A percentile compares a stretch with the other conserved stretches of the same genome.
These are phyloP conservation scores for Mortierella sp. DNA, from an alignment of 371 early-diverging fungal species.

Conservation along the genomic window DNA sequence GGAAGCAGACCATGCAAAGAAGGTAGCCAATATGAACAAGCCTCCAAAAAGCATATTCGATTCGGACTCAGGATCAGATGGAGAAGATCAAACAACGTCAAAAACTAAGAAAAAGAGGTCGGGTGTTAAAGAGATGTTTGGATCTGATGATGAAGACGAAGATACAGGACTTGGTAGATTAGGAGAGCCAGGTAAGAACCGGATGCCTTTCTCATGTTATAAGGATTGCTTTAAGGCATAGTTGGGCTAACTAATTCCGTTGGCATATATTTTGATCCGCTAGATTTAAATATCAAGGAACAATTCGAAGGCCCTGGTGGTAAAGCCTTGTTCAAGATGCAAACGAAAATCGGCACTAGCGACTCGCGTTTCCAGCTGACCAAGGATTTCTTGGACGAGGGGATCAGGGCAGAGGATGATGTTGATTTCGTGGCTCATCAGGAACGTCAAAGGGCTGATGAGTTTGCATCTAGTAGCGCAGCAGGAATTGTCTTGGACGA, in stretches of 20 bases:
- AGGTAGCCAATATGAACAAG: constrained; percentile 40
- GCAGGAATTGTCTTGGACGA: constrained; percentile 60
- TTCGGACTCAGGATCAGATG: constrained; percentile 58
- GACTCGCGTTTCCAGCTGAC: constrained; percentile 72
- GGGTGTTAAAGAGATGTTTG: constrained; percentile 47
- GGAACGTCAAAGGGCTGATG: constrained; percentile 24
- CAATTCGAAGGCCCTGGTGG: constrained; percentile 72
- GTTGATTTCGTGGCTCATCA: constrained; percentile 49
- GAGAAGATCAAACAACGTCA: constrained; percentile 8
- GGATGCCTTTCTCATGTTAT: not conserved
- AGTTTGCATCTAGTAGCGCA: constrained; percentile 16
- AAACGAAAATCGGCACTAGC: constrained; percentile 64
- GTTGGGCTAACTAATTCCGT: not conserved
- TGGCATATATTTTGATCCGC: not conserved
- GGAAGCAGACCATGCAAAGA: constrained; percentile 45
- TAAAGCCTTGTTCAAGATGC: constrained; percentile 64
- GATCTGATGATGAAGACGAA: constrained; percentile 51
- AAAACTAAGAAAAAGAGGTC: constrained; percentile 4
- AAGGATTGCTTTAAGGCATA: not conserved
- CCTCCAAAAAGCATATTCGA: constrained; percentile 68
- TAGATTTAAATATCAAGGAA: constrained; percentile 66
- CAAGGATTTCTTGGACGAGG: constrained; percentile 63
- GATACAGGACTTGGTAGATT: constrained; percentile 24
- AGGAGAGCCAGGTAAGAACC: constrained; percentile 27
- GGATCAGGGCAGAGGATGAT: constrained; percentile 45